Evolutionary conservation across 495 filamentous ascomycete genomes (phyloP).

Genomic region (Tuber umbilicatum): DNA sequence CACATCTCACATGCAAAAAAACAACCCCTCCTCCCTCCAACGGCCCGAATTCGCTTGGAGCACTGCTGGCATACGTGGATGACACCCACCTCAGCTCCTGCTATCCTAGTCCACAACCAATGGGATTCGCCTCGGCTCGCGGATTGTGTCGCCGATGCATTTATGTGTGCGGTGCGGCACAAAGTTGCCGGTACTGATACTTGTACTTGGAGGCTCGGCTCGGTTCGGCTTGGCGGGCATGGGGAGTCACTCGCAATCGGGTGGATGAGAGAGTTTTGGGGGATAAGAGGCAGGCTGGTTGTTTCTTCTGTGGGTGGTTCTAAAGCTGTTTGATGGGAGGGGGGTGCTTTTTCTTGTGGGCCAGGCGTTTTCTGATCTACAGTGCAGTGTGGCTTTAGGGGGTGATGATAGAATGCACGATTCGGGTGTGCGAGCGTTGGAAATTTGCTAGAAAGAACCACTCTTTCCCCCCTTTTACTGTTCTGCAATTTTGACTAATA

Average conservation of each 20-base stretch:
- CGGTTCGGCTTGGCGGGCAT: not conserved
- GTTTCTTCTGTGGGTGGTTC: not conserved
- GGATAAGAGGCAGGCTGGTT: not conserved
- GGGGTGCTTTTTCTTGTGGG: too few species aligned
- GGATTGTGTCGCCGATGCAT: not conserved
- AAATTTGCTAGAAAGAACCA: not conserved
- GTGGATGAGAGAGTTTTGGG: not conserved
- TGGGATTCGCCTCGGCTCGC: not conserved
- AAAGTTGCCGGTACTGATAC: not conserved
- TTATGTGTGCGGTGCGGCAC: not conserved
- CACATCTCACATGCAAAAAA: not conserved
- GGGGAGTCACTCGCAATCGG: not conserved
- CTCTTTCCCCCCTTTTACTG: not conserved
- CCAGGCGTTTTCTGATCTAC: not conserved
- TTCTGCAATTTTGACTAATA: not conserved
- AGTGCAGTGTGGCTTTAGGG: not conserved
- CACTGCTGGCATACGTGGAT: not conserved
- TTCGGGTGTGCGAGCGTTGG: not conserved
- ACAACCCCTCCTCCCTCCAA: not conserved
- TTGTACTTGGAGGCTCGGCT: not conserved
- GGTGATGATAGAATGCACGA: not conserved
- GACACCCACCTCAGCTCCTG: not conserved
- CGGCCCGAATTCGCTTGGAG: not conserved
- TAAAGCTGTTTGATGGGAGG: not conserved
- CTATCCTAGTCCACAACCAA: not conserved